Evolutionary conservation across 129 eudicot species (phyloP).

Genomic region (Mikania micrantha): DNA sequence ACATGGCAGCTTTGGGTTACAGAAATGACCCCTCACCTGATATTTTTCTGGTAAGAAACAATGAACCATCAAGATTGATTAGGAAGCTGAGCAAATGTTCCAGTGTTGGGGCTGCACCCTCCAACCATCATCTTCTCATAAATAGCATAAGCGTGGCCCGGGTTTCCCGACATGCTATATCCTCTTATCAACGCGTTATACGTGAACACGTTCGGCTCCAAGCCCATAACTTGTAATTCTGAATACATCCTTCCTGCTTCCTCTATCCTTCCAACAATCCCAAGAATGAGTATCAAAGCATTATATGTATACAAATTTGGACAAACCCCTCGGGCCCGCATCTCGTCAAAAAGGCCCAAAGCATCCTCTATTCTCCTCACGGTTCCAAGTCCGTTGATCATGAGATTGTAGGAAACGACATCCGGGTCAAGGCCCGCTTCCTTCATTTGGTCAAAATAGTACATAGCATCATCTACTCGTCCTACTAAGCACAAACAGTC

Average conservation of each 20-base stretch:
- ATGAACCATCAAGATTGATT: constrained; percentile 36
- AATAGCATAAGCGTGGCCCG: constrained; percentile 67
- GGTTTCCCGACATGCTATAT: constrained; percentile 62
- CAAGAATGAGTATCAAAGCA: constrained; percentile 67
- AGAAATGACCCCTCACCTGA: constrained; percentile 10
- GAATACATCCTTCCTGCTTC: constrained; percentile 67
- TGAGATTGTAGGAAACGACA: constrained; percentile 64
- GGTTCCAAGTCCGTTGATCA: constrained; percentile 88
- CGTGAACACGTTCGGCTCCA: constrained; percentile 79
- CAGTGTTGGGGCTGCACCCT: constrained; percentile 85
- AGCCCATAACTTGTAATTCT: constrained; percentile 60
- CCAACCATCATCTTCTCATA: constrained; percentile 92
- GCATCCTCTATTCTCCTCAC: constrained; percentile 64
- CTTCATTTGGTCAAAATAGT: constrained; percentile 61
- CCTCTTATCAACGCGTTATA: constrained; percentile 93
- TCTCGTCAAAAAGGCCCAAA: constrained; percentile 59
- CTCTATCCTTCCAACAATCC: constrained; percentile 64
- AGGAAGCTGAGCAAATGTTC: constrained; percentile 91
- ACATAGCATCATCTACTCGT: constrained; percentile 59
- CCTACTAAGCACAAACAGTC: constrained; percentile 70
- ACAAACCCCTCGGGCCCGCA: constrained; percentile 51
- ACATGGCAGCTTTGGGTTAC: background rate
- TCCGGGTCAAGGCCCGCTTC: constrained; percentile 83
- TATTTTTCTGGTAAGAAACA: constrained; percentile 12
- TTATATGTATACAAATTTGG: constrained; percentile 86